These are phyloP conservation scores for Aspergillus sp. DNA, from an alignment of 2,329 filamentous ascomycete genomes.

Conservation along the genomic window DNA sequence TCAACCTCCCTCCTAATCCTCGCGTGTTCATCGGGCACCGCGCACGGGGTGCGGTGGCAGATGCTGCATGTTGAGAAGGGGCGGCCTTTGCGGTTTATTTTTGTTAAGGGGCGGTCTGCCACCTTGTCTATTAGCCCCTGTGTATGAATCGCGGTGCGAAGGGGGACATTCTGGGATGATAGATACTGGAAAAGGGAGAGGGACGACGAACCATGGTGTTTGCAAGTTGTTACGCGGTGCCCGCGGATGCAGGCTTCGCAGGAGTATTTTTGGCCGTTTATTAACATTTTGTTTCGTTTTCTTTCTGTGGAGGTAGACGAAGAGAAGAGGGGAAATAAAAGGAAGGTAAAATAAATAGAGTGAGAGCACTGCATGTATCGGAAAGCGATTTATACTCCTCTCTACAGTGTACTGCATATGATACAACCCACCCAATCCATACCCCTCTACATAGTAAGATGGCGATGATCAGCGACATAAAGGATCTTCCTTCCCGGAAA, in stretches of 20 bases:
- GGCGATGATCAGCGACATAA: too few relatives aligned
- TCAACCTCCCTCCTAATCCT: conserved; percentile 45
- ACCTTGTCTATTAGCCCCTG: too few relatives aligned
- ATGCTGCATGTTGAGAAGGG: conserved; percentile 94
- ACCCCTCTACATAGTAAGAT: too few relatives aligned
- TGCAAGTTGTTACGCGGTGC: conserved; percentile 94
- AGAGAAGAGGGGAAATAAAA: conserved; percentile 2
- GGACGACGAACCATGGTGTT: conserved; percentile 66
- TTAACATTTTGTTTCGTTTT: conserved; percentile 53
- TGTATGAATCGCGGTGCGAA: too few relatives aligned
- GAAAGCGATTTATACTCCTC: too few relatives aligned
- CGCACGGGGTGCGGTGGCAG: conserved; percentile 77
- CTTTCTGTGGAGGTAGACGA: conserved; percentile 2
- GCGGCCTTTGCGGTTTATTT: conserved; percentile 95
- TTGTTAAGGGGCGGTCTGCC: conserved; percentile 77
- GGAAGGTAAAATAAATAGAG: background rate
- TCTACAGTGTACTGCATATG: too few relatives aligned
- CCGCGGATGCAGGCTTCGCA: conserved; percentile 95
- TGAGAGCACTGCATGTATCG: too few relatives aligned
- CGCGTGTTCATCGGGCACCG: conserved; percentile 81
- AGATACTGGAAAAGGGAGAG: background rate
- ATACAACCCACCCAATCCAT: too few relatives aligned
- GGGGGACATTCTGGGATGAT: too few relatives aligned
- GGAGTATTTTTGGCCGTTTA: conserved; percentile 92
- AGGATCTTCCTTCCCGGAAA: too few relatives aligned